phyloP scores from a whole-genome alignment of 2,329 filamentous ascomycete species.

The Monosporascus sp. region DNA sequence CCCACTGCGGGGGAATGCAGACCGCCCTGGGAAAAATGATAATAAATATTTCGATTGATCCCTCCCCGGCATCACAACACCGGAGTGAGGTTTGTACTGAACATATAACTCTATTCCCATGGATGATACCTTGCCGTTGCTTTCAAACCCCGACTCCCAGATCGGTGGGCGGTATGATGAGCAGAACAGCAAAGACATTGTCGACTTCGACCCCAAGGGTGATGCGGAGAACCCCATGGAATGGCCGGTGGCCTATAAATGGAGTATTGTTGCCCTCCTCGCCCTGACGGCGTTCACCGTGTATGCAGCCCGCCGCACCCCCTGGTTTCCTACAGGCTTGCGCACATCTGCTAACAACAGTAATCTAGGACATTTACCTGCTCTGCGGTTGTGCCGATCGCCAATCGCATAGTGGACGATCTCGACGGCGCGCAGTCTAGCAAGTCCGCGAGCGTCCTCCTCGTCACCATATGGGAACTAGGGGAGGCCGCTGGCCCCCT shows the following conservation, averaged over 20 bases:
- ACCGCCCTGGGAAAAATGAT: no score
- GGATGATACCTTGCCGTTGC: conserved; percentile 30
- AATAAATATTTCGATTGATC: neutral
- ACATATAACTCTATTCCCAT: conserved; percentile 10
- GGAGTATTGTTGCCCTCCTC: conserved; percentile 46
- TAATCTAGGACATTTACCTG: conserved; percentile 48
- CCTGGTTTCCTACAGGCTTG: neutral
- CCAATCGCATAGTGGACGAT: conserved; percentile 44
- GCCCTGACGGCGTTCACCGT: conserved; percentile 52
- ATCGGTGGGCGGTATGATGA: conserved; percentile 15
- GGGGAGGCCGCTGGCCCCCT: conserved; percentile 58
- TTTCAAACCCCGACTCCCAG: conserved; percentile 18
- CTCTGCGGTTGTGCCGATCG: conserved; percentile 49
- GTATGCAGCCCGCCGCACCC: conserved; percentile 24
- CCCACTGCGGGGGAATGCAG: no score
- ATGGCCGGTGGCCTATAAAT: conserved; percentile 48
- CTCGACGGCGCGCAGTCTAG: conserved; percentile 31
- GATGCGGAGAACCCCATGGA: conserved; percentile 48
- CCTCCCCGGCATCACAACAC: neutral
- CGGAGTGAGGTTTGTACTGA: neutral
- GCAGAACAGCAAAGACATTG: conserved; percentile 21
- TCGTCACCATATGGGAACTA: conserved; percentile 67
- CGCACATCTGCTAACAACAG: neutral
- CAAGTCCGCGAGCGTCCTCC: conserved; percentile 49
- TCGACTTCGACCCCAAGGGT: conserved; percentile 40